A percentile compares a stretch with the other conserved stretches of the same genome.
Conservation (phyloP, 1,139 yeast species). For the Saccharomyces hybrid region DNA sequence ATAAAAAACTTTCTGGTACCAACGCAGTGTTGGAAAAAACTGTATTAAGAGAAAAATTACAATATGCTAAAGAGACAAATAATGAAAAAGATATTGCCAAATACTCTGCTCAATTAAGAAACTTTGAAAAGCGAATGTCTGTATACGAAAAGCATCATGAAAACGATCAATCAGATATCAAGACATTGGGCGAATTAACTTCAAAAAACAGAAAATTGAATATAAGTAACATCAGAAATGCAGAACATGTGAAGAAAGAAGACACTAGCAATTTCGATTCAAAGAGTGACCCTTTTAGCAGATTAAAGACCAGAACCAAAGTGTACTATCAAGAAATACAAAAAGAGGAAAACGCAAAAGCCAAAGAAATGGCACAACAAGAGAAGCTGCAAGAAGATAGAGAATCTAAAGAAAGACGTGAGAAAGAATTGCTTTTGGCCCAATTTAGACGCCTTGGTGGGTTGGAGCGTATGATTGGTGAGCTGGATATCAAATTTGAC, state of each 20-base stretch:
- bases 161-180: slow-evolving; percentile 31
- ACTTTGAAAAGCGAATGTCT: slow-evolving; percentile 46
- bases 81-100: slow-evolving; percentile 45
- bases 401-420: slow-evolving; percentile 32
- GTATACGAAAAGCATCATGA: slow-evolving; percentile 34
- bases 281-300: slow-evolving; percentile 76
- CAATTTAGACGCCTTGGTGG: slow-evolving; percentile 36
- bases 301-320: slow-evolving; percentile 79
- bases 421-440: slow-evolving; percentile 31
- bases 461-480: slow-evolving; percentile 41
- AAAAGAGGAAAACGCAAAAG: slow-evolving; percentile 40
- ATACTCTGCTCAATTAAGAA: slow-evolving; percentile 29
- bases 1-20: slow-evolving; percentile 51
- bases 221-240: slow-evolving; percentile 66
- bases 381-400: slow-evolving; percentile 31
- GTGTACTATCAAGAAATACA: slow-evolving; percentile 58
- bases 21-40: slow-evolving; percentile 76
- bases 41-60: slow-evolving; percentile 62
- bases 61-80: slow-evolving; percentile 64
- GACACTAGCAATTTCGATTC: slow-evolving; percentile 38
- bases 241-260: slow-evolving; percentile 57
- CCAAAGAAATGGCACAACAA: slow-evolving; percentile 36
- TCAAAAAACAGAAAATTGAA: slow-evolving; percentile 73
- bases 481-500: slow-evolving; percentile 39
- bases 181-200: slow-evolving; percentile 33